Evolutionary conservation across 371 early-diverging fungal genomes (phyloP), one percentile per base, ranked within the genome.

Genomic region (Circinella minor): DNA sequence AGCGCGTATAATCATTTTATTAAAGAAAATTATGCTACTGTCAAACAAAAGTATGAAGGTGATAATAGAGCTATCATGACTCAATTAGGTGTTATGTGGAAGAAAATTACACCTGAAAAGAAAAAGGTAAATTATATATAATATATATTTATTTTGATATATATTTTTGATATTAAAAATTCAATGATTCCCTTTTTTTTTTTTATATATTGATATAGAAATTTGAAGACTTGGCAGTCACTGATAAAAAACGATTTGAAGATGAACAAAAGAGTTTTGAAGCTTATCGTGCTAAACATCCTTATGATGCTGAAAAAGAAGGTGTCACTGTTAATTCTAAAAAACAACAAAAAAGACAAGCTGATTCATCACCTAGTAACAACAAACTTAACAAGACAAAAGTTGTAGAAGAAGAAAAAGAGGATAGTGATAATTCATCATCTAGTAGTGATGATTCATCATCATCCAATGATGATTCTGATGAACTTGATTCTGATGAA

Each of bases 1-100:
- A 57, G 57, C 57, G 57, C 57, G 57, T 57, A 57, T n/a, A 57
- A 57, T n/a, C 57, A 57, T 57, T 57, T 57, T 4, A 57, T 57
- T 27, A 57, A 57, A 34, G 27, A 57, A 34, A 57, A 57, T 14
- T 57, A 57, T 34, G 27, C 57, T 10, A 27, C 57, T 7, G 34
- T 34, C 57, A 51, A n/a, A 7, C 27, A 18, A 57, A 34, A 57
- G 36, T 11, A 8, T 57, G 10, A 57, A 10, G 36, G 57, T 10
- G 34, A 57, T 27, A 57, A 57, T 27, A 18, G 57, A 5, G 34
- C 4, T 5, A 4, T 57, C 10, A 57, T 57, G 57, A 57, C 57
- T 10, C 27, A 34, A 34, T 57, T 57, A n/a, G 57, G 34, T 34
- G n/a, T 10, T 13, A 34, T 34, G 57, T 57, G 57, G 57, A 57